phyloP scores from a whole-genome alignment of 73 alveolate genomes.

The Blepharisma stoltei region DNA sequence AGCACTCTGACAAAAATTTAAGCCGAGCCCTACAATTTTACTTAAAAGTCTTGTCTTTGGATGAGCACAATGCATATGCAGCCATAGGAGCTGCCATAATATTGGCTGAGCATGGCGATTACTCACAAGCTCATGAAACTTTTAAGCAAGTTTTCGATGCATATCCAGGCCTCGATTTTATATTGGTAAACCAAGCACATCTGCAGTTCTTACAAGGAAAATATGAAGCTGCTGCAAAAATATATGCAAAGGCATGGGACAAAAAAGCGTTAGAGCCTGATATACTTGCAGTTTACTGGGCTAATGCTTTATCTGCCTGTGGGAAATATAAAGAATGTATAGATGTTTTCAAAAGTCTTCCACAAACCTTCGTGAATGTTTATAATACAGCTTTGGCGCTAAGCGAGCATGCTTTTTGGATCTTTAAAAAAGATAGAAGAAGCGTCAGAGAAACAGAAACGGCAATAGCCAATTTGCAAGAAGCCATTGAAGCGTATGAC shows the following conservation, averaged over 20 bases:
- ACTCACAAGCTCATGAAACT: conserved; percentile 48
- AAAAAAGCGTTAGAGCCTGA: conserved; percentile 28
- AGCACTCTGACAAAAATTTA: conserved; percentile 32
- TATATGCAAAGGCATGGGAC: conserved; percentile 44
- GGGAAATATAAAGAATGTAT: conserved; percentile 14
- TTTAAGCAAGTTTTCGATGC: conserved; percentile 44
- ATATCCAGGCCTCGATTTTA: conserved; percentile 30
- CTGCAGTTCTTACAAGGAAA: conserved; percentile 33
- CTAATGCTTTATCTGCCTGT: not conserved
- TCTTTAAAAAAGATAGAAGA: conserved; percentile 9
- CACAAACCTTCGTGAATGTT: not conserved
- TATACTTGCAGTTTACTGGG: not conserved
- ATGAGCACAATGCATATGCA: conserved; percentile 58
- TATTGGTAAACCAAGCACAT: conserved; percentile 49
- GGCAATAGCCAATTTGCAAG: not conserved
- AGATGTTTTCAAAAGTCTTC: not conserved
- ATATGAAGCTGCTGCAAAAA: conserved; percentile 39
- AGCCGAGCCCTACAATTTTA: conserved; percentile 42
- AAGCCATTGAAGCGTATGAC: conserved; percentile 18
- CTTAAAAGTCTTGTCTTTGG: conserved; percentile 46
- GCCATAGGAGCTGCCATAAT: conserved; percentile 57
- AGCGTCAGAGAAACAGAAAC: conserved; percentile 10
- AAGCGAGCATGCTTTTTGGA: conserved; percentile 8
- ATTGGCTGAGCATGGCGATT: conserved; percentile 51
- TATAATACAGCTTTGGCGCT: not conserved